A percentile compares a stretch with the other conserved stretches of the same genome.
phyloP scores from a whole-genome alignment of 2,329 filamentous ascomycete species.

The Cladosporium sp. region DNA sequence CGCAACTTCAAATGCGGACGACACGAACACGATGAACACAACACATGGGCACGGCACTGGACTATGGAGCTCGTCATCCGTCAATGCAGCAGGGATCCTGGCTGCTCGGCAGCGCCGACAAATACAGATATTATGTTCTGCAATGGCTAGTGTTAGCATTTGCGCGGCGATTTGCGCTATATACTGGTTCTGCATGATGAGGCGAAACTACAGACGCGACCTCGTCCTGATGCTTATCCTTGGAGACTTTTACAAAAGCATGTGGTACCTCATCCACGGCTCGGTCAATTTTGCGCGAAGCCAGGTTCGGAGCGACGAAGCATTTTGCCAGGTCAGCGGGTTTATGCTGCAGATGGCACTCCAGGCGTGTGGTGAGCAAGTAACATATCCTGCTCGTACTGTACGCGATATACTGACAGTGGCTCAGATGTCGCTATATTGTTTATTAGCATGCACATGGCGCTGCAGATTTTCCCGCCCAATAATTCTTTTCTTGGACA shows the following conservation, averaged over 20 bases:
- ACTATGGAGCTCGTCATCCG: constrained; percentile 12
- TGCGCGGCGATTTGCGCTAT: constrained; percentile 58
- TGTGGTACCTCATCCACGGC: constrained; percentile 69
- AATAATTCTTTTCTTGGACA: constrained; percentile 46
- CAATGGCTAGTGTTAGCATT: constrained; percentile 56
- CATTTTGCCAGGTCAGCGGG: constrained; percentile 35
- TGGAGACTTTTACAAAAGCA: constrained; percentile 70
- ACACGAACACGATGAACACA: neutral
- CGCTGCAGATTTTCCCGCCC: constrained; percentile 69
- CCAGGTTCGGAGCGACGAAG: constrained; percentile 22
- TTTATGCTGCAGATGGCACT: constrained; percentile 34
- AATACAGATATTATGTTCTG: constrained; percentile 40
- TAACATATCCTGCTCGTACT: neutral
- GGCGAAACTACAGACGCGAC: constrained; percentile 71
- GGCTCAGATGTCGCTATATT: constrained; percentile 67
- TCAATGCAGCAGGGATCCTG: constrained; percentile 26
- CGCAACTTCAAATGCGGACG: neutral
- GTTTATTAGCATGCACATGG: constrained; percentile 72
- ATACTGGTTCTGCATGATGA: constrained; percentile 75
- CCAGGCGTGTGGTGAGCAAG: constrained; percentile 32
- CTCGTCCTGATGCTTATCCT: constrained; percentile 74
- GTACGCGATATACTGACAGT: neutral
- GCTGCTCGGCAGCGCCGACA: constrained; percentile 21
- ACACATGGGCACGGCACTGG: neutral
- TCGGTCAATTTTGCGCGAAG: constrained; percentile 59